phyloP scores from a whole-genome alignment of 176 grass and related monocot species.

The Paspalum vaginatum region DNA sequence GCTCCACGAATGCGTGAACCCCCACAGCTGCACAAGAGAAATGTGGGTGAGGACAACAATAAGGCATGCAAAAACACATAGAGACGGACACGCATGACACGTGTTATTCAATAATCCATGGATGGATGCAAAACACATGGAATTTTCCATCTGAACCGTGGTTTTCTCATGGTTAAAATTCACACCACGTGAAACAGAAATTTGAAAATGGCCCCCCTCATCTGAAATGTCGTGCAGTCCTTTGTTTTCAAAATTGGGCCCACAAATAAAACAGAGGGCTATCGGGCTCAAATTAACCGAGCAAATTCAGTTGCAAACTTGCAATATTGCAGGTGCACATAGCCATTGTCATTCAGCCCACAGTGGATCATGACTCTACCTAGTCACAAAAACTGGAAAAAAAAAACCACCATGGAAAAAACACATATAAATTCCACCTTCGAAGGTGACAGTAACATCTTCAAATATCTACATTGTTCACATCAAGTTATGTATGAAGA shows the following conservation, averaged over 20 bases:
- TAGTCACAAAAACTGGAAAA: neutral
- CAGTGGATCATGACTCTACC: neutral
- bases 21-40: constrained; percentile 37
- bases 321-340: neutral
- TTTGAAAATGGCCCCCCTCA: neutral
- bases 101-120: too few relatives aligned
- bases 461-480: neutral
- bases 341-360: neutral
- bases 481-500: neutral
- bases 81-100: neutral
- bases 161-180: neutral
- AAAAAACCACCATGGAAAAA: neutral
- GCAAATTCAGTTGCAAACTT: neutral
- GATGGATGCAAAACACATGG: neutral
- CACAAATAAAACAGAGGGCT: neutral
- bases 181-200: neutral
- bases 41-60: neutral
- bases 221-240: neutral
- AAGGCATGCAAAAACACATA: neutral
- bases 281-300: neutral
- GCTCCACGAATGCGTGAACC: constrained; percentile 40
- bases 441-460: neutral
- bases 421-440: neutral
- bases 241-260: too few relatives aligned
- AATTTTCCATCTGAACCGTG: neutral